Conservation (phyloP, 1,284 basidiomycete genomes). For the Apiotrichum veenhuisii region DNA sequence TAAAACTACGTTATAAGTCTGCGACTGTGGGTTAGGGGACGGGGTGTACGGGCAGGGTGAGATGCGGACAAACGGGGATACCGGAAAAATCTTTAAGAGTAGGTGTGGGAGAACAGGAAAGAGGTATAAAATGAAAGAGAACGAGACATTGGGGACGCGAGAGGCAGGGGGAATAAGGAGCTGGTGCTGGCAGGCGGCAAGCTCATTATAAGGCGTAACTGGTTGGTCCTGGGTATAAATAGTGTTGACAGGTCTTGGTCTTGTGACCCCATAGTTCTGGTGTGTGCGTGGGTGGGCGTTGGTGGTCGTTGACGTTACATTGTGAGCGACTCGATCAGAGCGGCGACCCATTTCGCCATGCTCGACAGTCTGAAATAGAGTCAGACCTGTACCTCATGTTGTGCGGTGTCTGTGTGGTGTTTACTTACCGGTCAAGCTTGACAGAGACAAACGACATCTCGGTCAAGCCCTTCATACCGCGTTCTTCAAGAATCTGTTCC, state of each 20-base stretch:
- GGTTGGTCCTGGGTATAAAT: not conserved
- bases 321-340: slow-evolving; percentile 38
- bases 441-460: slow-evolving; percentile 38
- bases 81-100: not conserved
- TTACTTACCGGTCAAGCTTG: slow-evolving; percentile 31
- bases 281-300: not conserved
- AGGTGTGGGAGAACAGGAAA: not conserved
- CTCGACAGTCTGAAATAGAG: slow-evolving; percentile 6
- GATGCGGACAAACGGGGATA: not conserved
- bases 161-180: not conserved
- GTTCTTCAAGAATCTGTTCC: slow-evolving; percentile 41
- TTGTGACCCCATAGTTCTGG: not conserved
- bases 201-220: not conserved
- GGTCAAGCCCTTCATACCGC: slow-evolving; percentile 42
- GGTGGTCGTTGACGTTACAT: slow-evolving; percentile 10
- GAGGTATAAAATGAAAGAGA: not conserved
- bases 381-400: not conserved
- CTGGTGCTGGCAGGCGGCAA: not conserved
- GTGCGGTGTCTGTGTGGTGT: slow-evolving; percentile 15
- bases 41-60: not conserved
- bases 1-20: not conserved
- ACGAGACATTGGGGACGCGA: too few relatives aligned
- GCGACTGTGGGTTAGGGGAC: not conserved
- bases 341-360: slow-evolving; percentile 43
- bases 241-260: not conserved